phyloP scores from a whole-genome alignment of 805 yeast genomes.

The Yarrowia divulgata region DNA sequence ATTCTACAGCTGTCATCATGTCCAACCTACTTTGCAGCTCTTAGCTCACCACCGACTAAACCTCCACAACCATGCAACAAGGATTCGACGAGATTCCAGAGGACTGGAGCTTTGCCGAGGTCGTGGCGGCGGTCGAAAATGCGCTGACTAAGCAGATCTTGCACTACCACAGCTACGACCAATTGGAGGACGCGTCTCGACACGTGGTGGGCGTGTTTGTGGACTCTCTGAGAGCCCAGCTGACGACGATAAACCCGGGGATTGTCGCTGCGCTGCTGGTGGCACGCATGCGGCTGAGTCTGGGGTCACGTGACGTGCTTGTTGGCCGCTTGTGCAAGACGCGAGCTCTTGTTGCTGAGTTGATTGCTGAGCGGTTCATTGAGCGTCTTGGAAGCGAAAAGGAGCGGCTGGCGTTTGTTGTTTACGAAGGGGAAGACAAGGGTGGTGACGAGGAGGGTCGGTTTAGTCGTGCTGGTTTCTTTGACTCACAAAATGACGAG shows the following conservation, averaged over 20 bases:
- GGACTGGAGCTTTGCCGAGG: neutral
- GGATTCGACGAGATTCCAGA: neutral
- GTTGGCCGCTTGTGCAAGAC: constrained; percentile 17
- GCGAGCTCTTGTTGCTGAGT: constrained; percentile 12
- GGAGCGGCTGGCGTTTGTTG: constrained; percentile 9
- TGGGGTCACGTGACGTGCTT: constrained; percentile 16
- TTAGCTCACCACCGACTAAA: too few relatives aligned
- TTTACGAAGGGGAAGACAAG: neutral
- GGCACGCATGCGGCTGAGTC: constrained; percentile 17
- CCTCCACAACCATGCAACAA: neutral
- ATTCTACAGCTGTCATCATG: too few relatives aligned
- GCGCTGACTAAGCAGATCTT: neutral
- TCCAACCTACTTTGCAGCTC: too few relatives aligned
- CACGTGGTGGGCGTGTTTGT: constrained; percentile 11
- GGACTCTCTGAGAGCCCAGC: neutral
- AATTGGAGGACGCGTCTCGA: constrained; percentile 1
- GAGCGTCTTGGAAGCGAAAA: neutral
- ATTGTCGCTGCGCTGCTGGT: constrained; percentile 19
- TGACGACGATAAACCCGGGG: neutral
- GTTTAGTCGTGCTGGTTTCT: too few relatives aligned
- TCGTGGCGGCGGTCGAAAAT: constrained; percentile 3
- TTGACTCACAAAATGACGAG: neutral
- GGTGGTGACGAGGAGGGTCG: neutral
- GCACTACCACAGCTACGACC: constrained; percentile 11
- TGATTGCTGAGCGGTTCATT: constrained; percentile 33